Evolutionary conservation across 2,329 filamentous ascomycete genomes (phyloP), one percentile per base, ranked within the genome.

Genomic region (Bipolaris oryzae): DNA sequence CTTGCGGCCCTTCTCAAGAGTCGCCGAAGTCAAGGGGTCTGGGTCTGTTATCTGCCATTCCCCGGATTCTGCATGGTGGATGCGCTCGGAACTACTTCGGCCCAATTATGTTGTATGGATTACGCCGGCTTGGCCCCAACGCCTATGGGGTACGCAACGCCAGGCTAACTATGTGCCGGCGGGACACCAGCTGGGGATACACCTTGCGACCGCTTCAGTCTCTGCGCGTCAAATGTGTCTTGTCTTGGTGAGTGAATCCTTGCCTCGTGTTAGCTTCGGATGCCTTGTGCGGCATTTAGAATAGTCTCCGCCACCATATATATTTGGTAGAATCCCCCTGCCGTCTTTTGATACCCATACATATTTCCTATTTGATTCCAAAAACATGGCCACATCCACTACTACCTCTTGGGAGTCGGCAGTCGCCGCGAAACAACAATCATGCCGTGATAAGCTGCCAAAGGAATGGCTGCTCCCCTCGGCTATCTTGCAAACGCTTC

Each of bases 381-480:
- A 37, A 37, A 48, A 15, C 21, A 48, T 38, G 34, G 7, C 45
- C 23, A 7, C 34, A 38, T 38, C 45, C 11, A 38, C 34, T 25
- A 16, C 34, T 15, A 20, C 42, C 9, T n/a, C 53, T 34, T 56
- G 53, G 53, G 48, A 53, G 10, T 35, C 34, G 13, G 46, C 37
- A 4, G 48, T 56, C 20, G 42, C 37, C 9, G 35, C 42, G 3
- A 56, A 56, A 31, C 49, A 42, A 11, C 42, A 52, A 34, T 31
- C 48, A 2, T 13, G n/a, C 18, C 53, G 35, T 16, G 48, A 53
- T 5, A 61, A 55, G 31, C 78, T 81, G 33, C 78, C 79, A 7
- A 63, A 67, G 55, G 73, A 73, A 62, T 81, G 78, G 78, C 71
- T 69, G 28, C 72, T 81, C 33, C 31, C 49, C 50, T 11, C 48